Conservation (phyloP, 108 stramenopile genomes). For the Seminavis robusta region DNA sequence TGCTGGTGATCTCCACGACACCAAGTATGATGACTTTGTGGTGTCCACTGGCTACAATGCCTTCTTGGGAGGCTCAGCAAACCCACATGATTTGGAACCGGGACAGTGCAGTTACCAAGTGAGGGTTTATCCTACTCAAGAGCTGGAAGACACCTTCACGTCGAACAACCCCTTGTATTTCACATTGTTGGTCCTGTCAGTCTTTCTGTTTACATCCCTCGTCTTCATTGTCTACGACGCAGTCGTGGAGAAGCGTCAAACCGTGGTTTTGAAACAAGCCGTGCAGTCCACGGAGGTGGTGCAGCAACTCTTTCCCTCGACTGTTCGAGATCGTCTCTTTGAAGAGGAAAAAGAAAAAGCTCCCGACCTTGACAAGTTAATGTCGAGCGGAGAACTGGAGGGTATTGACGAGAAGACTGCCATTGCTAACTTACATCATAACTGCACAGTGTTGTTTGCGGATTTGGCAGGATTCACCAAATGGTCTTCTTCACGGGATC, state of each 20-base stretch:
- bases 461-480: slow-evolving; percentile 13
- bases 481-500: slow-evolving; percentile 8
- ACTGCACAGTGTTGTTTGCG: slow-evolving; percentile 9
- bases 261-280: slow-evolving; percentile 7
- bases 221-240: slow-evolving; percentile 26
- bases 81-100: too few species aligned
- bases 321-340: slow-evolving; percentile 22
- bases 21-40: slow-evolving; percentile 35
- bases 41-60: too few species aligned
- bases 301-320: slow-evolving; percentile 13
- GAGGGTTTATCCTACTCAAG: slow-evolving; percentile 41
- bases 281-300: slow-evolving; percentile 14
- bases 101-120: slow-evolving; percentile 22
- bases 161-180: slow-evolving; percentile 38
- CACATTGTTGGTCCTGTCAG: slow-evolving; percentile 25
- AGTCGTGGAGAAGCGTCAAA: slow-evolving; percentile 17
- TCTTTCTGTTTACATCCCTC: slow-evolving; percentile 27
- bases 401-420: background rate
- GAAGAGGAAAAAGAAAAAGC: background rate
- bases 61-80: too few species aligned
- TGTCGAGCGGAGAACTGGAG: background rate
- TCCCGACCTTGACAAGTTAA: background rate
- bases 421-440: slow-evolving; percentile 3
- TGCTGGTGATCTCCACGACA: slow-evolving; percentile 38
- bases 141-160: slow-evolving; percentile 27